These are phyloP conservation scores for Cynara cardunculus DNA, from an alignment of 129 eudicot genomes.

Conservation along the genomic window DNA sequence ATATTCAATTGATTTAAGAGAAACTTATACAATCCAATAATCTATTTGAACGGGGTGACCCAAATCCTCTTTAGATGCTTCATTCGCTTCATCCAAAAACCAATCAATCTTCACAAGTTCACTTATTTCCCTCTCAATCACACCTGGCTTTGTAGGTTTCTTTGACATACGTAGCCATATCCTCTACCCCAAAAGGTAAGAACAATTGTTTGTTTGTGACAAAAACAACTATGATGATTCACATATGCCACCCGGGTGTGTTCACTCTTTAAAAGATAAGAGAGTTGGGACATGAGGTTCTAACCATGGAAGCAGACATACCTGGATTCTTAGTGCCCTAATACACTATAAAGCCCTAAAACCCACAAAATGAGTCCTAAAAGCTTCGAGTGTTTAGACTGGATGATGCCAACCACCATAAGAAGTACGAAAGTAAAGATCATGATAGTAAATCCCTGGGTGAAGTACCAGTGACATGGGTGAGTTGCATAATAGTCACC, in stretches of 20 bases:
- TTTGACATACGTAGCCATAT: not conserved
- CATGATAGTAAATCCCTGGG: conserved; percentile 93
- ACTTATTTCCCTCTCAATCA: conserved; percentile 5
- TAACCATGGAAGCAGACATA: conserved; percentile 12
- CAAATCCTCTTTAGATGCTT: not conserved
- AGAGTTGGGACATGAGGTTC: not conserved
- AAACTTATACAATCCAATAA: no score
- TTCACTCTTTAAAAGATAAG: not conserved
- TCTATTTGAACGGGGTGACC: not conserved
- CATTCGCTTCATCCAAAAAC: conserved; percentile 13
- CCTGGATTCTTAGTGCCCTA: conserved; percentile 99
- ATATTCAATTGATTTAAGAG: no score
- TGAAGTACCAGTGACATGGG: conserved; percentile 98
- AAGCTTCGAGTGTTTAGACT: conserved; percentile 79
- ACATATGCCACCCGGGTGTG: not conserved
- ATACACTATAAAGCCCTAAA: conserved; percentile 64
- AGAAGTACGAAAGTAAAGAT: conserved; percentile 78
- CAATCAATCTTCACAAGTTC: conserved; percentile 19
- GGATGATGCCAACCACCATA: conserved; percentile 55
- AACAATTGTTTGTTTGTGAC: not conserved
- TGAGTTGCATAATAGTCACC: conserved; percentile 99
- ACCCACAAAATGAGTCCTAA: conserved; percentile 85
- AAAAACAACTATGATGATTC: not conserved
- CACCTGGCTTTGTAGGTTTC: conserved; percentile 1
- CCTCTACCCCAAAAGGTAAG: not conserved